These are phyloP conservation scores for Alternaria atra DNA, from an alignment of 2,329 filamentous ascomycete genomes.

Conservation along the genomic window DNA sequence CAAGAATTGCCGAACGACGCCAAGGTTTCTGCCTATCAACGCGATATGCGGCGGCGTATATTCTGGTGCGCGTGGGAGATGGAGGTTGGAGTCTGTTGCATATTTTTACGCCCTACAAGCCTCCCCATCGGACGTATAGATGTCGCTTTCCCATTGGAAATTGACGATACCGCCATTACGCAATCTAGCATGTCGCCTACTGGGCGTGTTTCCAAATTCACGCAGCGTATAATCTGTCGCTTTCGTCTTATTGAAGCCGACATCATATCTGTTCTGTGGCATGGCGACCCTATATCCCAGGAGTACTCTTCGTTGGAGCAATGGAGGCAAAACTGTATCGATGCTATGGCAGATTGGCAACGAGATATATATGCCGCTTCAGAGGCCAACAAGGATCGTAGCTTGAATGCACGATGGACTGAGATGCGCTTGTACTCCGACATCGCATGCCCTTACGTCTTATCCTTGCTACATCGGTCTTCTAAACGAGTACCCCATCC, in stretches of 20 bases:
- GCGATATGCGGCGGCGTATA: conserved; percentile 50
- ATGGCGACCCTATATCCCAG: conserved; percentile 40
- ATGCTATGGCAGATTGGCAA: conserved; percentile 42
- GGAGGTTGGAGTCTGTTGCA: conserved; percentile 49
- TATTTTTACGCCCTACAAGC: conserved; percentile 44
- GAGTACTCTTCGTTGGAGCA: conserved; percentile 36
- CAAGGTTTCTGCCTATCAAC: conserved; percentile 38
- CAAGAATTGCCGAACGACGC: conserved; percentile 46
- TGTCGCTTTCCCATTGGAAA: conserved; percentile 44
- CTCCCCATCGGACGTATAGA: conserved; percentile 43
- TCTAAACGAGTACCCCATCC: conserved; percentile 39
- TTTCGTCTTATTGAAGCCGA: conserved; percentile 49
- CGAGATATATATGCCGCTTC: conserved; percentile 40
- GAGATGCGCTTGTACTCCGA: conserved; percentile 49
- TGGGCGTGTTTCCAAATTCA: conserved; percentile 48
- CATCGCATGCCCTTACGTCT: conserved; percentile 43
- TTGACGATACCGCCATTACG: conserved; percentile 47
- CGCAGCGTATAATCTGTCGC: conserved; percentile 45
- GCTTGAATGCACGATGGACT: conserved; percentile 41
- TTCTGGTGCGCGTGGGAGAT: conserved; percentile 53
- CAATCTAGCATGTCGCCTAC: conserved; percentile 34
- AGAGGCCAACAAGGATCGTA: conserved; percentile 39
- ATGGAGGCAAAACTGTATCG: conserved; percentile 42
- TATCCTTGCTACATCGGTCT: conserved; percentile 43
- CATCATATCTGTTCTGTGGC: conserved; percentile 45